phyloP scores from a whole-genome alignment of 208 protist species.

The Acanthamoeba royreba region DNA sequence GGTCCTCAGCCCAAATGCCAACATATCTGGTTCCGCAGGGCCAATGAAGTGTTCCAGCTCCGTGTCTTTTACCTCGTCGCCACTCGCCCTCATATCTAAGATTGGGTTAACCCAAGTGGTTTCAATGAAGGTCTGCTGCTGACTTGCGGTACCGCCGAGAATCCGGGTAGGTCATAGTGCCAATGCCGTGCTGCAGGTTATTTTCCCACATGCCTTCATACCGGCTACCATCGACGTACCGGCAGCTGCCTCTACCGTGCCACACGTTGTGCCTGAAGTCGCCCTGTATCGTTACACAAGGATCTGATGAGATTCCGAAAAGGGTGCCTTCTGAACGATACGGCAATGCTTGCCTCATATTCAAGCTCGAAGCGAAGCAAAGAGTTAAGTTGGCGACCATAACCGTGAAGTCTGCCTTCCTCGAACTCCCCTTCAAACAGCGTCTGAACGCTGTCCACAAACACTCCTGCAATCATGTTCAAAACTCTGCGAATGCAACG shows the following conservation, averaged over 20 bases:
- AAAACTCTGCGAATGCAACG: not conserved
- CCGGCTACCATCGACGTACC: not conserved
- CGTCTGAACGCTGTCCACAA: not conserved
- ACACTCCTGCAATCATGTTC: not conserved
- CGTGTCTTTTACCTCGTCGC: not conserved
- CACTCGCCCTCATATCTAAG: not conserved
- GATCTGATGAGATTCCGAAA: too few relatives aligned
- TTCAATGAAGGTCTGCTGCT: too few relatives aligned
- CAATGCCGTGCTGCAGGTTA: not conserved
- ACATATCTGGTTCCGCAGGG: not conserved
- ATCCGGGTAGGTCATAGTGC: not conserved
- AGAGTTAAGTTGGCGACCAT: not conserved
- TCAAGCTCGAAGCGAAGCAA: not conserved
- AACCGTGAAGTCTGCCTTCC: not conserved
- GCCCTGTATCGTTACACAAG: too few relatives aligned
- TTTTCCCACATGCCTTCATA: slow-evolving; percentile 11
- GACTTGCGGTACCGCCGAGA: not conserved
- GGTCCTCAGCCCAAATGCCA: not conserved
- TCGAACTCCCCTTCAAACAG: not conserved
- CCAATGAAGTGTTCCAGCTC: not conserved
- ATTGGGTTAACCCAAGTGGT: too few relatives aligned
- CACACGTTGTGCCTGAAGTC: slow-evolving; percentile 18
- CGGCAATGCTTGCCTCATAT: not conserved
- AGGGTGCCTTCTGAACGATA: too few relatives aligned
- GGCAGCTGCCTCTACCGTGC: not conserved